A percentile compares a stretch with the other conserved stretches of the same genome.
phyloP scores from a whole-genome alignment of 805 yeast species.

The Henningerozyma blattae region DNA sequence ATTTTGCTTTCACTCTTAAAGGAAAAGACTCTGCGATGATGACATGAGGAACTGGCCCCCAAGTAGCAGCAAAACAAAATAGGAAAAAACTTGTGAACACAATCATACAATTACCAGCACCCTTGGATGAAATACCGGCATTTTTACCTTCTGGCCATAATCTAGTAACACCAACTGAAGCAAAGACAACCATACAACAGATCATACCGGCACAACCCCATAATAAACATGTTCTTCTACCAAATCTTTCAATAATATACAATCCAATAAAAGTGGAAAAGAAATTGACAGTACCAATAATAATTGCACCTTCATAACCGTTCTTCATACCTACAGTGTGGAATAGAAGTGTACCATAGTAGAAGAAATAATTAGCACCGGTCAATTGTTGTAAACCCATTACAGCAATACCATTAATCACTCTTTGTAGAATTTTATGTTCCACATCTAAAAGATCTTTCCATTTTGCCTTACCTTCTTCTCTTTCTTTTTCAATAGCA shows the following conservation, averaged over 20 bases:
- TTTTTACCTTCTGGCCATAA: constrained; percentile 28
- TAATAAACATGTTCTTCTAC: constrained; percentile 39
- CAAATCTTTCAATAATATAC: constrained; percentile 42
- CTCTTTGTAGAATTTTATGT: constrained; percentile 43
- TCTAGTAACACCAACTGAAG: constrained; percentile 51
- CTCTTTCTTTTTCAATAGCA: constrained; percentile 45
- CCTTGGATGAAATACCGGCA: constrained; percentile 25
- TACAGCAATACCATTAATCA: constrained; percentile 41
- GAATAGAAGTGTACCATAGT: constrained; percentile 55
- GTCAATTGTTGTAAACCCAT: constrained; percentile 63
- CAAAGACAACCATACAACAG: constrained; percentile 37
- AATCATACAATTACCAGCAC: constrained; percentile 57
- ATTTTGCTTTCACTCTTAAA: constrained; percentile 49
- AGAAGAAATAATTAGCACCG: constrained; percentile 60
- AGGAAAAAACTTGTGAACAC: constrained; percentile 55
- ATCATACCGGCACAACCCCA: constrained; percentile 41
- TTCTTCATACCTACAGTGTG: constrained; percentile 49
- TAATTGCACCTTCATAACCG: constrained; percentile 48
- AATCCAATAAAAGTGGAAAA: constrained; percentile 43
- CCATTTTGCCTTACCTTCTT: constrained; percentile 60
- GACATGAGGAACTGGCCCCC: constrained; percentile 58
- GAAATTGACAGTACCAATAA: constrained; percentile 51
- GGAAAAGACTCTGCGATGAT: constrained; percentile 58
- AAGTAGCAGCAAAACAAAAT: constrained; percentile 57
- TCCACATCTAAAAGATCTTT: constrained; percentile 52